These are phyloP conservation scores for Pestalotiopsis sp. DNA, from an alignment of 2,329 filamentous ascomycete species.

Conservation along the genomic window DNA sequence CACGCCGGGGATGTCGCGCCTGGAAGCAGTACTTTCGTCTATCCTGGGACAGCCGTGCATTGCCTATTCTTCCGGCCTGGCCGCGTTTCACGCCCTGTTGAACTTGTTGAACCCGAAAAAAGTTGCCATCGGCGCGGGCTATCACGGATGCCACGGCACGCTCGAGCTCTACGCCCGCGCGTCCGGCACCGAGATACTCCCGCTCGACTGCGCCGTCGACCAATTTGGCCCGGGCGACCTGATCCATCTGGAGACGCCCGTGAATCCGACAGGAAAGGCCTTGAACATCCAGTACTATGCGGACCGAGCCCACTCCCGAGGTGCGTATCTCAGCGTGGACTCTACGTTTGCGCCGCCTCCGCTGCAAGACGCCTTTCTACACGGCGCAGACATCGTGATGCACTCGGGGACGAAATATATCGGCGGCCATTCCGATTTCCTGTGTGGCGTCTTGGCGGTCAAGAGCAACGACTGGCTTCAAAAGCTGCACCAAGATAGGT, in stretches of 20 bases:
- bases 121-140: slow-evolving; percentile 81
- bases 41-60: slow-evolving; percentile 71
- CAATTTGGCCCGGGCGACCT: slow-evolving; percentile 77
- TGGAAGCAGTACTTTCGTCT: slow-evolving; percentile 79
- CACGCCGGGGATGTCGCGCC: slow-evolving; percentile 79
- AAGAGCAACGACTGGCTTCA: slow-evolving; percentile 57
- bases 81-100: slow-evolving; percentile 85
- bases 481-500: slow-evolving; percentile 66
- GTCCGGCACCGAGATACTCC: slow-evolving; percentile 71
- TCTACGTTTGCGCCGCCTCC: slow-evolving; percentile 91
- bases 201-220: slow-evolving; percentile 67
- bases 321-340: slow-evolving; percentile 81
- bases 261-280: slow-evolving; percentile 87
- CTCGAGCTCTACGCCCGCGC: slow-evolving; percentile 74
- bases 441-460: slow-evolving; percentile 81
- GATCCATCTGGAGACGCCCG: slow-evolving; percentile 87
- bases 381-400: slow-evolving; percentile 85
- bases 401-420: slow-evolving; percentile 97
- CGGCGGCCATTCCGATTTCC: slow-evolving; percentile 90
- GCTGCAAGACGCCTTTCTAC: slow-evolving; percentile 79
- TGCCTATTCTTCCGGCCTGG: slow-evolving; percentile 82
- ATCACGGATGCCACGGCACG: slow-evolving; percentile 92
- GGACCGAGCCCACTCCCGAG: slow-evolving; percentile 67
- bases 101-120: slow-evolving; percentile 81
- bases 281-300: slow-evolving; percentile 74